Evolutionary conservation across 2,329 filamentous ascomycete genomes (phyloP), one percentile per base, ranked within the genome.

Genomic region (Arthrinium phaeospermum): DNA sequence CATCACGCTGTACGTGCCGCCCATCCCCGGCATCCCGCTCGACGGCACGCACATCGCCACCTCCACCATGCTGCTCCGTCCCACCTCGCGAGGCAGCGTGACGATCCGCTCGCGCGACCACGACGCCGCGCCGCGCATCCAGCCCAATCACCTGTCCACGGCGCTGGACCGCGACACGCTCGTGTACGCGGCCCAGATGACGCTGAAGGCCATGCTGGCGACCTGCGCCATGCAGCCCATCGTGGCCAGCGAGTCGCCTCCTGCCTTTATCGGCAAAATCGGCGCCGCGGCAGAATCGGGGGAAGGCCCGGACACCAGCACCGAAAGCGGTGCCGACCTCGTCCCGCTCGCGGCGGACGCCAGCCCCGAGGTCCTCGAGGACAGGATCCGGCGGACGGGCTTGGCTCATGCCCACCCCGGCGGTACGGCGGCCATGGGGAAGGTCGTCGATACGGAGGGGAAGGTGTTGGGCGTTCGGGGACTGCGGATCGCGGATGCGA

Each of bases 131-230:
- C 75, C 75, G 7, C 44, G 73, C 1, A 73, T 82, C 14, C 74
- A 81, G 44, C 78, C 80, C 3, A 81, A 82, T 41, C 81, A 78
- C 69, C 53, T 78, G 2, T 73, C 75, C 30, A 81, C 80, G 0
- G 76, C 77, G 8, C 76, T 78, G 2, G 81, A 82, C 71, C 75
- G 76, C 19, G 80, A 80, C 44, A 53, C 51, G 24, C 51, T 53
- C 77, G 0, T 77, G 30, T 70, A 77, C 30, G 75, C 74, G 24
- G 72, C 71, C 10, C 75, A 74, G 30, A 70, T 68, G 44, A 74
- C 76, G 10, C 30, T 78, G 19, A 74, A 73, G 34, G 64, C 47
- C 46, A 47, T 77, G 37, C 14, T 71, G n/a, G 72, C 71, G 64
- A 77, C 75, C 8, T 34, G n/a, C 0, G 10, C 68, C 4, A 70